Evolutionary conservation across 768 basidiomycete species (phyloP).

Genomic region (Pisolithus albus): DNA sequence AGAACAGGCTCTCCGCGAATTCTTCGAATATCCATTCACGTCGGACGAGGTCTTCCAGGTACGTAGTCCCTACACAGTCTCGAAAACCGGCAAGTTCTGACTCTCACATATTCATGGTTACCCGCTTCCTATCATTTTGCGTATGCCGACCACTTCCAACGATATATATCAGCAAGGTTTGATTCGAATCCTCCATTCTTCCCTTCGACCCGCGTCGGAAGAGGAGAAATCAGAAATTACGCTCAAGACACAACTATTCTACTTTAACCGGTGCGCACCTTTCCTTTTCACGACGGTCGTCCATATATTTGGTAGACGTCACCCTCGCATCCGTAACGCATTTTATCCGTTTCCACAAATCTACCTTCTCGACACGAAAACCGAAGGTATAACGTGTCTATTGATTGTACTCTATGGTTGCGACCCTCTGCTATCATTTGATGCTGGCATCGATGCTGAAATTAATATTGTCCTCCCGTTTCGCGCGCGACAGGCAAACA

Average conservation of each 20-base stretch:
- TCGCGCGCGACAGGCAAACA: background rate
- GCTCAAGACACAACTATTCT: slow-evolving; percentile 56
- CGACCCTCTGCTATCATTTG: background rate
- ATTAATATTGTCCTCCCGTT: background rate
- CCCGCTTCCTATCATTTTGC: no score
- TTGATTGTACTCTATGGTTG: background rate
- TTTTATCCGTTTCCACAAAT: background rate
- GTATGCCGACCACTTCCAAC: background rate
- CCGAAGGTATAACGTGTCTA: background rate
- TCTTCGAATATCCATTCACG: slow-evolving; percentile 44
- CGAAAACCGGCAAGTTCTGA: no score
- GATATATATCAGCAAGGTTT: slow-evolving; percentile 50
- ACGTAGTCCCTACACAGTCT: slow-evolving; percentile 2
- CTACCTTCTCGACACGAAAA: background rate
- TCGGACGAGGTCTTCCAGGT: slow-evolving; percentile 59
- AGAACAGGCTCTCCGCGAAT: slow-evolving; percentile 23
- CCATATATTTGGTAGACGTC: no score
- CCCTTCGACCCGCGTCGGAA: slow-evolving; percentile 25
- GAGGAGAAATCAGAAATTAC: slow-evolving; percentile 42
- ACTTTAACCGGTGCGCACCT: slow-evolving; percentile 54
- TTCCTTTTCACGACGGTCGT: no score
- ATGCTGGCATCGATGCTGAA: background rate
- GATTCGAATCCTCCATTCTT: slow-evolving; percentile 42
- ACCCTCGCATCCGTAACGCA: background rate
- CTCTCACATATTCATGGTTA: no score